Conservation (phyloP, 2,329 filamentous ascomycete species). For the Aspergillus ustus region DNA sequence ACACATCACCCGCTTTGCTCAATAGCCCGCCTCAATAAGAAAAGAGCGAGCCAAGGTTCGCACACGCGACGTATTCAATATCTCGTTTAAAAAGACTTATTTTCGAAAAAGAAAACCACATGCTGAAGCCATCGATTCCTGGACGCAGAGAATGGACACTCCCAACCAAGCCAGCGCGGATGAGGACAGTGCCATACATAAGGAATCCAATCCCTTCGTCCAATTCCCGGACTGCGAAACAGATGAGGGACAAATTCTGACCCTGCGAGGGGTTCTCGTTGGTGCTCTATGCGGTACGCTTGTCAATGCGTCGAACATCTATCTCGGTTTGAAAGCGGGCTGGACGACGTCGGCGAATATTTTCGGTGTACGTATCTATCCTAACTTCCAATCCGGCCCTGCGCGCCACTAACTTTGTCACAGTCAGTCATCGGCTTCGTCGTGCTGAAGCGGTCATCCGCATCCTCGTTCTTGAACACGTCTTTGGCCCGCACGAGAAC, state of each 20-base stretch:
- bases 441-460: slow-evolving; percentile 1
- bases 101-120: no score
- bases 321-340: slow-evolving; percentile 10
- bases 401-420: no score
- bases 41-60: no score
- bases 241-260: not conserved
- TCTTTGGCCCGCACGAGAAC: slow-evolving; percentile 14
- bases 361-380: slow-evolving; percentile 14
- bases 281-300: slow-evolving; percentile 9
- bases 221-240: not conserved
- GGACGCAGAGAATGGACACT: no score
- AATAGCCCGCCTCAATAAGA: no score
- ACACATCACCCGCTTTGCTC: no score
- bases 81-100: no score
- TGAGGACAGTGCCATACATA: not conserved
- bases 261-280: slow-evolving; percentile 5
- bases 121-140: no score
- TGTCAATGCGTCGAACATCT: slow-evolving; percentile 13
- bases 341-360: slow-evolving; percentile 13
- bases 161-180: no score
- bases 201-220: not conserved
- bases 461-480: not conserved
- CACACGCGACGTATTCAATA: no score
- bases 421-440: slow-evolving; percentile 14
- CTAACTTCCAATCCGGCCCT: no score